A percentile compares a stretch with the other conserved stretches of the same genome.
phyloP scores from a whole-genome alignment of 371 early-diverging fungal species.

The Rhizopus arrhizus region DNA sequence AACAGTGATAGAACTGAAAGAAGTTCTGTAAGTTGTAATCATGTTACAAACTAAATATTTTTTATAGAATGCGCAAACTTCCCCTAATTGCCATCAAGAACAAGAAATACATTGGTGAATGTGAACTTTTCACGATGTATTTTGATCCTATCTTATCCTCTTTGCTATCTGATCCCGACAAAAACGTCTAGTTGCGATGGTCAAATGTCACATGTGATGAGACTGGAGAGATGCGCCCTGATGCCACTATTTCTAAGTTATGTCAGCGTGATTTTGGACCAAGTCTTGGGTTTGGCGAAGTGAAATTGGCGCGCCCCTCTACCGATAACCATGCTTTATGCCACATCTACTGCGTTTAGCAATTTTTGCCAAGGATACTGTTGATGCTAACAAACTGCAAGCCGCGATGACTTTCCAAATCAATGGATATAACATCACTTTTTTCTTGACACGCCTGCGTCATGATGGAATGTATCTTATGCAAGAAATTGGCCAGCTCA shows the following conservation, averaged over 20 bases:
- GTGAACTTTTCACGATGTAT: constrained; percentile 14
- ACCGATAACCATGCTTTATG: constrained; percentile 20
- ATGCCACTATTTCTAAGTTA: constrained; percentile 22
- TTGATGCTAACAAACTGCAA: constrained; percentile 24
- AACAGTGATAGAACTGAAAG: constrained; percentile 1
- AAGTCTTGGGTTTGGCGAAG: constrained; percentile 21
- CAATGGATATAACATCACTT: constrained; percentile 19
- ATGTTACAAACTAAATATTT: neutral
- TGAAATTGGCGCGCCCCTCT: constrained; percentile 18
- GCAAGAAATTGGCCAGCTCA: constrained; percentile 26
- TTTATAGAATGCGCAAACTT: constrained; percentile 17
- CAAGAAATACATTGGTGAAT: constrained; percentile 20
- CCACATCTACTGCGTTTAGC: constrained; percentile 17
- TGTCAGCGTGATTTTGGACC: constrained; percentile 18
- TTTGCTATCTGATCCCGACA: constrained; percentile 23
- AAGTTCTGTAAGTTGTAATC: neutral
- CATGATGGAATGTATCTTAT: constrained; percentile 30
- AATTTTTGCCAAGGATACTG: constrained; percentile 15
- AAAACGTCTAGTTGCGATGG: constrained; percentile 23
- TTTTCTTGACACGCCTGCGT: constrained; percentile 24
- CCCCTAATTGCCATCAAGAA: constrained; percentile 18
- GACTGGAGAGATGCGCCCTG: constrained; percentile 19
- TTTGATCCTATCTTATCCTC: neutral
- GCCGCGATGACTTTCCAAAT: constrained; percentile 27
- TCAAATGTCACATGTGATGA: constrained; percentile 18